Base-by-base conservation (phyloP, 257 asterid species). In the Salvia splendens region DNA sequence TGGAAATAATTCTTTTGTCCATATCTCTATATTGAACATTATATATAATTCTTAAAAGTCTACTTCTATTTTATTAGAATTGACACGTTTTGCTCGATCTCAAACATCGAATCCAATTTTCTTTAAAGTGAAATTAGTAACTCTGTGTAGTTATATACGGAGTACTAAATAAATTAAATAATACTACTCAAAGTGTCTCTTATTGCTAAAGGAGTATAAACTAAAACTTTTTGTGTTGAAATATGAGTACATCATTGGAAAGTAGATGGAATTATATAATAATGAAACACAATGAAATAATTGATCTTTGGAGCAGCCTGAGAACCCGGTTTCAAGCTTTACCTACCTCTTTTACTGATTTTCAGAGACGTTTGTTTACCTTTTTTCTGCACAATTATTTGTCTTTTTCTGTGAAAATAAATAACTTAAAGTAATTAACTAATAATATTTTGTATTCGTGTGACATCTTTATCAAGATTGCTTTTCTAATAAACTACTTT, bases 261-360 rank as follows among this genome's bases (percentile, higher is more conserved):
- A 66, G 12, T 38, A 38, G 41, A 65, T 7, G 35, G 30, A 24
- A 24, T 24, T 48, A 16, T 64, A 48, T 14, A 55, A 14, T 55
- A 64, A 49, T 64, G 3, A 43, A 41, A 24, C 51, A 46, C 17
- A 46, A 43, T 58, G 56, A 51, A 50, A 65, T 52, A 71, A 40
- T 3, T 4, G 33, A 48, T 46, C 67, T 61, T 61, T 54, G 61
- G 65, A 61, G 30, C 4, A 61, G 30, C 3, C 28, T 69, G 69
- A 57, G 77, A 70, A 61, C 51, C 78, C 72, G 52, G 53, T 48
- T 71, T 75, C 54, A 67, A 56, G 40, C 61, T 79, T 63, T 67
- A 64, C 78, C 72, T 56, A 75, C 74, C 64, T 40, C 73, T 64
- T 78, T 79, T 79, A 75, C 81, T 73, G 66, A 75, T 77, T 74